Evolutionary conservation across 768 basidiomycete genomes (phyloP).

Genomic region (Mycena kentingensis): DNA sequence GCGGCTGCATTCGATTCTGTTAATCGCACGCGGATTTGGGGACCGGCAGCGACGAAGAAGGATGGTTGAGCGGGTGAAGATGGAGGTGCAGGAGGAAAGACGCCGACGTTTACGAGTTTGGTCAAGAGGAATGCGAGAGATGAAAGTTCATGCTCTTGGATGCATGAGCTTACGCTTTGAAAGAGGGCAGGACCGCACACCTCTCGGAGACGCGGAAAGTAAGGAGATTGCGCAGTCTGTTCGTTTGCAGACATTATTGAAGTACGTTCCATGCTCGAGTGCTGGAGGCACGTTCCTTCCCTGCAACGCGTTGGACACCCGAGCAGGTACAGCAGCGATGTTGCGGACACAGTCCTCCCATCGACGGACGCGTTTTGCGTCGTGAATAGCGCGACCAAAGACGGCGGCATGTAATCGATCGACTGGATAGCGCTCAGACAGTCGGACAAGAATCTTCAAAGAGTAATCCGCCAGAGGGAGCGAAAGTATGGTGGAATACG

Average conservation of each 20-base stretch:
- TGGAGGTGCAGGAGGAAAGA: conserved; percentile 58
- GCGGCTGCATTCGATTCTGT: conserved; percentile 22
- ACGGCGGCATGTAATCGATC: conserved; percentile 63
- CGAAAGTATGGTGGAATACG: conserved; percentile 68
- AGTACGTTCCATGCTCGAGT: conserved; percentile 61
- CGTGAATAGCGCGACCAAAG: conserved; percentile 32
- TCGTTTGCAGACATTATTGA: conserved; percentile 52
- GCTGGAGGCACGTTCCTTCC: conserved; percentile 44
- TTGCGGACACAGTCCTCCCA: conserved; percentile 83
- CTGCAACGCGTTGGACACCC: conserved; percentile 71
- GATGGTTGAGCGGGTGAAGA: conserved; percentile 63
- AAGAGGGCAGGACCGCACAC: conserved; percentile 36
- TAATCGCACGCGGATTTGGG: conserved; percentile 48
- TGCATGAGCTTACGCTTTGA: conserved; percentile 13
- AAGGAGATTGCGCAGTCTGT: conserved; percentile 52
- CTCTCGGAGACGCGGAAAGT: conserved; percentile 43
- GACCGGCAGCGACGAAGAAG: conserved; percentile 60
- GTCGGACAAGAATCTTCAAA: conserved; percentile 52
- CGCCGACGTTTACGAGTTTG: conserved; percentile 68
- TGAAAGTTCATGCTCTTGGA: conserved; percentile 36
- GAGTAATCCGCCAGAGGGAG: conserved; percentile 50
- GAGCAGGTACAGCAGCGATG: conserved; percentile 68
- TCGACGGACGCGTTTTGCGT: conserved; percentile 35
- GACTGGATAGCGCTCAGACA: conserved; percentile 65
- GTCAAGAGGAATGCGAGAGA: conserved; percentile 57